Conservation (phyloP, 2,329 filamentous ascomycete genomes). For the Bisporella sp. region DNA sequence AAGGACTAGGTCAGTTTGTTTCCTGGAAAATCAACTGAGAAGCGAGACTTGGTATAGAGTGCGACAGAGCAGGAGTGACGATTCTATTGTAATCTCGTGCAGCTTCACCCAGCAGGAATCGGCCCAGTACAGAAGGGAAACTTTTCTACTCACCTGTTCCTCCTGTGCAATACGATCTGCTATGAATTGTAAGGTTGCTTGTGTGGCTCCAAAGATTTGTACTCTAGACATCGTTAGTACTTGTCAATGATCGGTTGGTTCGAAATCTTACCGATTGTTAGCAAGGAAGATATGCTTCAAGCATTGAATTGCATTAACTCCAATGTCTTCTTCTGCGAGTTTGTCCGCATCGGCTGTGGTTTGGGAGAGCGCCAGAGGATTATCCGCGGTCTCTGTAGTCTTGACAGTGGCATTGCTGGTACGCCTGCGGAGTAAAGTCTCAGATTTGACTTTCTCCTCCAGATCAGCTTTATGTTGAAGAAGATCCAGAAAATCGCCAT, state of each 20-base stretch:
- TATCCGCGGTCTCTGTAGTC: slow-evolving; percentile 59
- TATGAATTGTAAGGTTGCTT: slow-evolving; percentile 69
- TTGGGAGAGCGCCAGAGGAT: slow-evolving; percentile 66
- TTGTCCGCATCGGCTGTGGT: slow-evolving; percentile 84
- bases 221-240: too few species aligned
- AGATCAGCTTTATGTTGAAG: slow-evolving; percentile 60
- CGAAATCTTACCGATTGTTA: slow-evolving; percentile 56
- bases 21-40: too few species aligned
- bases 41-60: too few species aligned
- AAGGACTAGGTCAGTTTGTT: too few species aligned
- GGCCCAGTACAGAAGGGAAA: too few species aligned
- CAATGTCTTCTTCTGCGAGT: slow-evolving; percentile 82
- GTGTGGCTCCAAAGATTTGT: slow-evolving; percentile 73
- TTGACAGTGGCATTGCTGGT: slow-evolving; percentile 74
- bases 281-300: slow-evolving; percentile 79
- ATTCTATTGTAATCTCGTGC: too few species aligned
- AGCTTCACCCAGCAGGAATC: too few species aligned
- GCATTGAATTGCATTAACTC: slow-evolving; percentile 76
- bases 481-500: slow-evolving; percentile 60
- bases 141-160: slow-evolving; percentile 25
- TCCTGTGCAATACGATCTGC: slow-evolving; percentile 47
- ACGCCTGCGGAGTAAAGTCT: slow-evolving; percentile 57
- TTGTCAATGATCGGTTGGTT: too few species aligned
- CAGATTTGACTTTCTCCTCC: slow-evolving; percentile 62
- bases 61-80: too few species aligned